These are phyloP conservation scores for Trichoderma asperelloides DNA, from an alignment of 495 filamentous ascomycete species.

Conservation along the genomic window DNA sequence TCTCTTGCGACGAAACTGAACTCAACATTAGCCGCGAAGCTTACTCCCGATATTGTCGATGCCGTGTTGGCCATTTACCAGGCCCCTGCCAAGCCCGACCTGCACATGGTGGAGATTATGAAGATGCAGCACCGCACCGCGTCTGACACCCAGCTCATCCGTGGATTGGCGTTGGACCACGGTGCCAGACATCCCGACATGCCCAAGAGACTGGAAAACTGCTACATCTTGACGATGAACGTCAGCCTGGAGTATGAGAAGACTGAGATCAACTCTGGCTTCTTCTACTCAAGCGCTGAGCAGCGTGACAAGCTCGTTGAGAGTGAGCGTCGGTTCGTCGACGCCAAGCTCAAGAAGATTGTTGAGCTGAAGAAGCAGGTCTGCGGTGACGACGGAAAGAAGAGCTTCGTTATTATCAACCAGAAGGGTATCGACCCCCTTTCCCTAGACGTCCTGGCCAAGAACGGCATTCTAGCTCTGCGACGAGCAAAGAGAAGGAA, in stretches of 20 bases:
- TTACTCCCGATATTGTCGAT: constrained; percentile 91
- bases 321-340: constrained; percentile 90
- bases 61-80: constrained; percentile 90
- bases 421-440: constrained; percentile 98
- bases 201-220: constrained; percentile 93
- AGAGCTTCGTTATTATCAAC: constrained; percentile 96
- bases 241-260: constrained; percentile 99
- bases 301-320: constrained; percentile 97
- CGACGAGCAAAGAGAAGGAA: constrained; percentile 93
- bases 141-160: constrained; percentile 91
- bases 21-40: constrained; percentile 73
- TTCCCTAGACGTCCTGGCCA: constrained; percentile 87
- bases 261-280: constrained; percentile 96
- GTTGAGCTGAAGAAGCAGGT: constrained; percentile 97
- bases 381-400: constrained; percentile 88
- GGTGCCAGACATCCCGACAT: constrained; percentile 96
- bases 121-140: constrained; percentile 98
- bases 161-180: constrained; percentile 87
- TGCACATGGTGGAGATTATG: constrained; percentile 99
- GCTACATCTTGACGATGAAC: constrained; percentile 88
- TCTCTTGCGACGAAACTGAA: constrained; percentile 94
- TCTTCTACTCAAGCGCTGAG: constrained; percentile 96
- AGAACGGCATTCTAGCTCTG: constrained; percentile 94
- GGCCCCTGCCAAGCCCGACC: constrained; percentile 81
- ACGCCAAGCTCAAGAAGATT: constrained; percentile 95